These are phyloP conservation scores for Rhodotorula sp. DNA, from an alignment of 1,284 basidiomycete genomes.

Conservation along the genomic window DNA sequence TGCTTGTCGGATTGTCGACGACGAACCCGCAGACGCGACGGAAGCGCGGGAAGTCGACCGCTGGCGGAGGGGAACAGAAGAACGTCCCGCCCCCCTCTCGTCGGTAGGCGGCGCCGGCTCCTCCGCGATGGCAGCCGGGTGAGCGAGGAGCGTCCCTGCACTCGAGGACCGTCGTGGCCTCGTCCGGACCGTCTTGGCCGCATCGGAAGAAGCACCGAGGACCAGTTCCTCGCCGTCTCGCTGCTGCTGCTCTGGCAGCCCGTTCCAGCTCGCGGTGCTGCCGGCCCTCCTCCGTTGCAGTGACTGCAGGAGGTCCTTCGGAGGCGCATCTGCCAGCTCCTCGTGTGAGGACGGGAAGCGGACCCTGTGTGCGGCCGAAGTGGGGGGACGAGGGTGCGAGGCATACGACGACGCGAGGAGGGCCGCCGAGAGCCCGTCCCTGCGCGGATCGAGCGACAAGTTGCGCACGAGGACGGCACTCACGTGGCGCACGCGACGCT, in stretches of 20 bases:
- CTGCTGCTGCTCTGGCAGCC: background rate
- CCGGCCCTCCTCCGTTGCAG: background rate
- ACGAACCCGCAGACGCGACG: conserved; percentile 15
- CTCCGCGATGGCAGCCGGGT: background rate
- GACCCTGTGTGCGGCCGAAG: conserved; percentile 39
- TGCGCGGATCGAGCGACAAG: conserved; percentile 73
- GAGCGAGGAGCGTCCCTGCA: conserved; percentile 9
- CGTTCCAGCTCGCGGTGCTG: background rate
- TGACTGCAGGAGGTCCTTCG: background rate
- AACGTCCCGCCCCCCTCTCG: background rate
- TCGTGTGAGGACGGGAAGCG: background rate
- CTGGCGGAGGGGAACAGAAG: background rate
- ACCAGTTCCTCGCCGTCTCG: conserved; percentile 7
- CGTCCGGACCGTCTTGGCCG: background rate
- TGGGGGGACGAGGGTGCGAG: conserved; percentile 60
- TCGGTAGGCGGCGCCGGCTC: background rate
- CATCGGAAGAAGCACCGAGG: background rate
- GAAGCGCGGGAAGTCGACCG: conserved; percentile 4
- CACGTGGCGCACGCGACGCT: conserved; percentile 74
- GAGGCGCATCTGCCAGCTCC: background rate
- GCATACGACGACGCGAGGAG: conserved; percentile 50
- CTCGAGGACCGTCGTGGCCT: conserved; percentile 4
- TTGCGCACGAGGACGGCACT: conserved; percentile 72
- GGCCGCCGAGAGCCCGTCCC: conserved; percentile 55
- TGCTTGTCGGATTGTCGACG: conserved; percentile 55